These are phyloP conservation scores for Chrysoporthe cubensis DNA, from an alignment of 2,329 filamentous ascomycete genomes.

Conservation along the genomic window DNA sequence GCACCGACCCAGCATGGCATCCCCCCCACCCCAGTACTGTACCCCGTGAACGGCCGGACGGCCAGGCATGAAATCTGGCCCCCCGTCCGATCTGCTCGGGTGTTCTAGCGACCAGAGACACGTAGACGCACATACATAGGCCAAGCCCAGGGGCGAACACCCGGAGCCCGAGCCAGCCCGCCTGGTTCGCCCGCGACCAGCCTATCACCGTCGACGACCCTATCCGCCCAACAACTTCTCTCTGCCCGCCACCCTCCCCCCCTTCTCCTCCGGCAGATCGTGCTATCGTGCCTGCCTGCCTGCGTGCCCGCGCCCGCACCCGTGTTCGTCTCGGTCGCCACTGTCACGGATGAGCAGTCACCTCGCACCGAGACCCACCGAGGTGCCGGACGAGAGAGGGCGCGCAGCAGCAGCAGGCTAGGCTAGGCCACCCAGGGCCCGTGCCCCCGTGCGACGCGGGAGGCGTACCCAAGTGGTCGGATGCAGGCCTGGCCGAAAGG, in stretches of 20 bases:
- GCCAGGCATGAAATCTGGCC: background rate
- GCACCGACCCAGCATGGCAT: background rate
- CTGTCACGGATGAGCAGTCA: constrained; percentile 25
- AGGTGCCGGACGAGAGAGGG: background rate
- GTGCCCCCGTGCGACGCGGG: constrained; percentile 9
- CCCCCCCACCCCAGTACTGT: background rate
- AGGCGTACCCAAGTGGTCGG: constrained; percentile 16
- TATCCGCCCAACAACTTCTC: background rate
- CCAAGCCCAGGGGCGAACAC: no score
- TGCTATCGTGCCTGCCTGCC: no score
- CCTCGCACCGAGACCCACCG: constrained; percentile 9
- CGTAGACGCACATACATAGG: no score
- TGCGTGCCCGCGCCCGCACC: constrained; percentile 9
- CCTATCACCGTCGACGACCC: no score
- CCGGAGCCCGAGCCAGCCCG: no score
- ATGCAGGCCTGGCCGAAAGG: constrained; percentile 16
- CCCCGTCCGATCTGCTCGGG: constrained; percentile 12
- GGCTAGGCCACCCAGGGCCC: no score
- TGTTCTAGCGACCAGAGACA: background rate
- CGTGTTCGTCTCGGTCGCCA: constrained; percentile 15
- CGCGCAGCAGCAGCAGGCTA: no score
- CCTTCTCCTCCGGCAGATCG: no score
- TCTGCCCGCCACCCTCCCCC: no score
- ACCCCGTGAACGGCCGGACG: background rate
- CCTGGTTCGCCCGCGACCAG: no score